Evolutionary conservation across 2,329 filamentous ascomycete species (phyloP).

Genomic region (Cordyceps militaris): DNA sequence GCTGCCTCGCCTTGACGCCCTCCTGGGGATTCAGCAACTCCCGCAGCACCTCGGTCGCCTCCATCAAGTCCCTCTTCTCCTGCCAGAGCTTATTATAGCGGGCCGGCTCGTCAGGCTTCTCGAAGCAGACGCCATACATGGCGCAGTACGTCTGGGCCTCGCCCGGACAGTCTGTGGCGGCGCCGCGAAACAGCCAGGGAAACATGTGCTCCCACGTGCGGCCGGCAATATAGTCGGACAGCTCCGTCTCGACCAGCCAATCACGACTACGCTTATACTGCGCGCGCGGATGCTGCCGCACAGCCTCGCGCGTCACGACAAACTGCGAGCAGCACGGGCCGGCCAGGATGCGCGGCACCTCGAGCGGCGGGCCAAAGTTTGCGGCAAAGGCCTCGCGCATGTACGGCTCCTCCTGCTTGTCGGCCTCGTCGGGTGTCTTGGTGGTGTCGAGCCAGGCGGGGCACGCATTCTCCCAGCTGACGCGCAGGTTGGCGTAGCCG

Average conservation of each 20-base stretch:
- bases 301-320: slow-evolving; percentile 25
- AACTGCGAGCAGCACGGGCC: slow-evolving; percentile 31
- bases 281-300: slow-evolving; percentile 21
- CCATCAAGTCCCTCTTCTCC: slow-evolving; percentile 7
- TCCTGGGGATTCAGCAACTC: slow-evolving; percentile 5
- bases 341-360: slow-evolving; percentile 25
- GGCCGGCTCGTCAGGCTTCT: slow-evolving; percentile 11
- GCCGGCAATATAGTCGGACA: slow-evolving; percentile 25
- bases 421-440: slow-evolving; percentile 16
- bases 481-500: slow-evolving; percentile 49
- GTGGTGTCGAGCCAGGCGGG: slow-evolving; percentile 43
- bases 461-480: slow-evolving; percentile 48
- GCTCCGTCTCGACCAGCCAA: slow-evolving; percentile 25
- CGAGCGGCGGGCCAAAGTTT: slow-evolving; percentile 20
- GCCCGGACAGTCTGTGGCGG: slow-evolving; percentile 38
- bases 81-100: slow-evolving; percentile 9
- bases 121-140: slow-evolving; percentile 29
- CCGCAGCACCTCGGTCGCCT: slow-evolving; percentile 4
- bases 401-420: slow-evolving; percentile 25
- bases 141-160: slow-evolving; percentile 26
- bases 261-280: slow-evolving; percentile 24
- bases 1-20: slow-evolving; percentile 1
- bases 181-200: slow-evolving; percentile 24
- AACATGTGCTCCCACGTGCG: slow-evolving; percentile 30
- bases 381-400: slow-evolving; percentile 24